Conservation (phyloP, 139 green algal species). For the Micractinium conductrix region DNA sequence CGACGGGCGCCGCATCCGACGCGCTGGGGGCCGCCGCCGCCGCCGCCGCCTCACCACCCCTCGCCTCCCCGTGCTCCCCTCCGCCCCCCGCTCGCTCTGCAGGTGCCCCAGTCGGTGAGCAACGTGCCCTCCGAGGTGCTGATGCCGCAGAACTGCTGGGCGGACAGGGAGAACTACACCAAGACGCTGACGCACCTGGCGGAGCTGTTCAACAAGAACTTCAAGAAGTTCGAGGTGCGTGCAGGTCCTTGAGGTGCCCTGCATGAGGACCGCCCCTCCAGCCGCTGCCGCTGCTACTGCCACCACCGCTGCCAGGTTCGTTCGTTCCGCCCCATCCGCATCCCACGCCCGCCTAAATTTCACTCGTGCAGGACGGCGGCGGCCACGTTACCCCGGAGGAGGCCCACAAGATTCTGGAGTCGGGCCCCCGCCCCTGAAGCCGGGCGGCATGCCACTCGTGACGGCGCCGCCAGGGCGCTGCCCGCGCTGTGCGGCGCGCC, state of each 20-base stretch:
- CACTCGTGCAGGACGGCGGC: conserved; percentile 63
- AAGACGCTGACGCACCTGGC: conserved; percentile 68
- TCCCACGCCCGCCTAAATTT: too few species aligned
- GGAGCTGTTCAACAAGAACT: conserved; percentile 56
- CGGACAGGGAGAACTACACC: conserved; percentile 68
- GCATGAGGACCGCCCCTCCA: background rate
- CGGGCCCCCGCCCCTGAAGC: conserved; percentile 47
- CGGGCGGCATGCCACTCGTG: too few species aligned
- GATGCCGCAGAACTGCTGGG: conserved; percentile 69
- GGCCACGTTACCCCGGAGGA: conserved; percentile 64
- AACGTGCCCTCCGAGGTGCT: conserved; percentile 83
- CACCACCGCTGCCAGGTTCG: too few species aligned
- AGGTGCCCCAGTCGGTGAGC: conserved; percentile 67
- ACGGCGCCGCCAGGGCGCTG: too few species aligned
- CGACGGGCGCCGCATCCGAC: too few species aligned
- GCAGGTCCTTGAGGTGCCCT: background rate
- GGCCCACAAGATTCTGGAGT: conserved; percentile 56
- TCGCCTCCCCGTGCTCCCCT: background rate
- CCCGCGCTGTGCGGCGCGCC: too few species aligned
- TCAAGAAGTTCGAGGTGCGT: too few species aligned
- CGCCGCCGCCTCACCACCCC: background rate
- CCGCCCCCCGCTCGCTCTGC: conserved; percentile 1
- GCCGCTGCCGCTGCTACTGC: background rate
- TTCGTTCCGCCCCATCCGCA: too few species aligned
- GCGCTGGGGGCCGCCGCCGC: too few species aligned